Conservation (phyloP, 352 stramenopile genomes). For the Globisporangium recalcitrans region DNA sequence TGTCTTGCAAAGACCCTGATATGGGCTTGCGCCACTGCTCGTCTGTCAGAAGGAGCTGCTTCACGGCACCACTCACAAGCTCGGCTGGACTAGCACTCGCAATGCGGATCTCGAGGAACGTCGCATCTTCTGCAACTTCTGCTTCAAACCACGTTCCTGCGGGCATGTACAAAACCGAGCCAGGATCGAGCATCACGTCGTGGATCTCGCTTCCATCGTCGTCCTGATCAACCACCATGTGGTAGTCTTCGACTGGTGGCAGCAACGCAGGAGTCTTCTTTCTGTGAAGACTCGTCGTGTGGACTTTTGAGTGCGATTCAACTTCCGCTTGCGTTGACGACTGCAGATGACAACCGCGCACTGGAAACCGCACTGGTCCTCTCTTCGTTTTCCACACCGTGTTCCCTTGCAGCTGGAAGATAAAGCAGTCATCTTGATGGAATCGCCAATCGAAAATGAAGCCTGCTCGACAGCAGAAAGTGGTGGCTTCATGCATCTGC, state of each 20-base stretch:
- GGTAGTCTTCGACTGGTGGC: slow-evolving; percentile 17
- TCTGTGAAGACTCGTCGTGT: background rate
- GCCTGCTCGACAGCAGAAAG: slow-evolving; percentile 8
- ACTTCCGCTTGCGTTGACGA: slow-evolving; percentile 7
- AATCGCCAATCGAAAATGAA: slow-evolving; percentile 39
- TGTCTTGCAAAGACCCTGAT: slow-evolving; percentile 10
- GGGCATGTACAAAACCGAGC: slow-evolving; percentile 47
- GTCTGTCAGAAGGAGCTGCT: slow-evolving; percentile 26
- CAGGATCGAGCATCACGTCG: slow-evolving; percentile 25
- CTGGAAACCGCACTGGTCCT: slow-evolving; percentile 20
- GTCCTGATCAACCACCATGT: slow-evolving; percentile 14
- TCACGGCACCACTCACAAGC: slow-evolving; percentile 22
- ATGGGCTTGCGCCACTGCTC: slow-evolving; percentile 23
- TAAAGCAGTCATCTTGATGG: slow-evolving; percentile 29
- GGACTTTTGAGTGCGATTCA: slow-evolving; percentile 18
- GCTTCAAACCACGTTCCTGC: slow-evolving; percentile 41
- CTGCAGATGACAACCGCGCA: slow-evolving; percentile 21
- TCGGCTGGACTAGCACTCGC: slow-evolving; percentile 20
- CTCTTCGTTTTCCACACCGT: slow-evolving; percentile 24
- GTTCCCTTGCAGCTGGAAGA: slow-evolving; percentile 36
- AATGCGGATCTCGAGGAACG: slow-evolving; percentile 49
- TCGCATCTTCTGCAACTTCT: slow-evolving; percentile 15
- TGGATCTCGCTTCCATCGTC: background rate
- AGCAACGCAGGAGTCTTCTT: slow-evolving; percentile 2
- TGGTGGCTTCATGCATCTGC: slow-evolving; percentile 11